phyloP scores from a whole-genome alignment of 2,329 filamentous ascomycete genomes.

The Clarireedia homoeocarpa region DNA sequence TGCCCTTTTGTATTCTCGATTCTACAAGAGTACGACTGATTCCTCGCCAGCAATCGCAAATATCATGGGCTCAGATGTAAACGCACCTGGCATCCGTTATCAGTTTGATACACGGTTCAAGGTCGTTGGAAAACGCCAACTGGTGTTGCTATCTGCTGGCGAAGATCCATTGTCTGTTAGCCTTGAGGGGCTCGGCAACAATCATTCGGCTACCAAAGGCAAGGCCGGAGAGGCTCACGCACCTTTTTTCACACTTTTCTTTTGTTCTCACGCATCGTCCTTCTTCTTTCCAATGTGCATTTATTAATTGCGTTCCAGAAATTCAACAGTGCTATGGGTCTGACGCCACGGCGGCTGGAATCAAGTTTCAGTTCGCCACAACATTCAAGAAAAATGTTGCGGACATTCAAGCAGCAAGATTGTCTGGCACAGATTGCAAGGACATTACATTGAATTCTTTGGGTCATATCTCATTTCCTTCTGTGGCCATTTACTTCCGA shows the following conservation, averaged over 20 bases:
- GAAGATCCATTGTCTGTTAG: slow-evolving; percentile 32
- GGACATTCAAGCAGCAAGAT: slow-evolving; percentile 27
- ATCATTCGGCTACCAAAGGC: background rate
- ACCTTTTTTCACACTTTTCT: background rate
- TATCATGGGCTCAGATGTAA: slow-evolving; percentile 22
- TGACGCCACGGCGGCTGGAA: slow-evolving; percentile 43
- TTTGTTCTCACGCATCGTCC: background rate
- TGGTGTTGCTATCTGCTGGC: slow-evolving; percentile 37
- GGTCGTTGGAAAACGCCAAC: slow-evolving; percentile 41
- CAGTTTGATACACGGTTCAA: slow-evolving; percentile 34
- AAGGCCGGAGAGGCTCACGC: background rate
- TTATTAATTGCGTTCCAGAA: slow-evolving; percentile 11
- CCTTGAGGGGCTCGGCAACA: slow-evolving; percentile 11
- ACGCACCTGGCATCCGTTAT: slow-evolving; percentile 14
- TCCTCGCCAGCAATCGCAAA: slow-evolving; percentile 11
- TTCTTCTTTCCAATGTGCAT: background rate
- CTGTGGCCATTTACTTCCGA: background rate
- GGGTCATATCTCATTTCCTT: background rate
- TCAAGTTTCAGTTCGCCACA: slow-evolving; percentile 20
- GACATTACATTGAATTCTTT: background rate
- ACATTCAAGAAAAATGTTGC: slow-evolving; percentile 31
- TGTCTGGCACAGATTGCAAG: slow-evolving; percentile 26
- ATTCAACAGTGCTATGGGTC: slow-evolving; percentile 21
- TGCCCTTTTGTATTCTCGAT: no score
- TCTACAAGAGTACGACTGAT: background rate